phyloP scores from a whole-genome alignment of 495 filamentous ascomycete species.

The Aspergillus biplanus region DNA sequence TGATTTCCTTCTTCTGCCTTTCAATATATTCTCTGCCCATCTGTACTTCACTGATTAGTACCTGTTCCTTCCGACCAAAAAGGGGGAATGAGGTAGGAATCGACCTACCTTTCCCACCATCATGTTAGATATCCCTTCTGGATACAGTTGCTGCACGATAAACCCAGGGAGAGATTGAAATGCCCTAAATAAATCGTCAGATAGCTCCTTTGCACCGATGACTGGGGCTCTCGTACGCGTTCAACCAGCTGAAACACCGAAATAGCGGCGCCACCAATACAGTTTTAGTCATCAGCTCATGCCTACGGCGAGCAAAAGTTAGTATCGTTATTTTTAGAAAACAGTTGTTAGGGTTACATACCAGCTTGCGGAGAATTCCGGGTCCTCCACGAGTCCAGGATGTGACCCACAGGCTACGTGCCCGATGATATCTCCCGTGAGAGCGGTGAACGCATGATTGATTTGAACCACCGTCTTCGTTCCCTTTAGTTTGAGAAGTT shows the following conservation, averaged over 20 bases:
- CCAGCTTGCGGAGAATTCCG: slow-evolving; percentile 10
- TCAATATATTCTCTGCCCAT: background rate
- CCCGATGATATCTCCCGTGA: slow-evolving; percentile 13
- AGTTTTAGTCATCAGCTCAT: background rate
- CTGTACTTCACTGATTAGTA: too few relatives aligned
- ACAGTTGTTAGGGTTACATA: background rate
- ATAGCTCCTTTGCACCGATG: background rate
- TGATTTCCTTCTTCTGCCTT: background rate
- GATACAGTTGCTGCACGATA: background rate
- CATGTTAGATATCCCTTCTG: background rate
- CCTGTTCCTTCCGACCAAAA: too few relatives aligned
- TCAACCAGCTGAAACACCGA: background rate
- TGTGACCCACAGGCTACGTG: background rate
- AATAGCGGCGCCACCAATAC: background rate
- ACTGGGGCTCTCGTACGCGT: background rate
- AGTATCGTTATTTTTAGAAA: background rate
- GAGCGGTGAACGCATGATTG: slow-evolving; percentile 12
- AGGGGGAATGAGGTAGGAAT: too few relatives aligned
- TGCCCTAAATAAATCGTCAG: background rate
- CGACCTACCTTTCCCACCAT: slow-evolving; percentile 1
- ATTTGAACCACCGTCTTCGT: background rate
- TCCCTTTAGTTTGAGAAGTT: background rate
- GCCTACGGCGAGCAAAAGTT: background rate
- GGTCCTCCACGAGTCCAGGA: background rate
- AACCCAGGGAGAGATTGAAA: background rate